Percentiles rank a stretch among this genome's conserved stretches.
These are phyloP conservation scores for Endotrypanum monterogeii DNA, from an alignment of 208 protist genomes.

Conservation along the genomic window DNA sequence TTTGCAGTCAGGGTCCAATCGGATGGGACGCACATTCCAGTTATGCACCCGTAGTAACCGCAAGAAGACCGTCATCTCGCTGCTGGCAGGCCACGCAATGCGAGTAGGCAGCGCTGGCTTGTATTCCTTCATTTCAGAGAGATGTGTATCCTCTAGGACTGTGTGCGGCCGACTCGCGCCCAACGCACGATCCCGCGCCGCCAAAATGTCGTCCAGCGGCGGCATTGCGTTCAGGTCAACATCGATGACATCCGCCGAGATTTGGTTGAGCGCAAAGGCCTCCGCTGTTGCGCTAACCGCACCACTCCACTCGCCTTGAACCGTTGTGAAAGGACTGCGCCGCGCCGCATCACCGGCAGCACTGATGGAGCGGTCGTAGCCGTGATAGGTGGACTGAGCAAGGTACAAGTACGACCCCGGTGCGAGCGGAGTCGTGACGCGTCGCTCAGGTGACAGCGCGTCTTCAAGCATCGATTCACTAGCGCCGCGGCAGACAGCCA, in stretches of 20 bases:
- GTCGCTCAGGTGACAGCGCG: constrained; percentile 52
- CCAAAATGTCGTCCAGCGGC: constrained; percentile 57
- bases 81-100: constrained; percentile 24
- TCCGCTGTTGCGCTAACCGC: constrained; percentile 39
- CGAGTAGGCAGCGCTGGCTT: constrained; percentile 31
- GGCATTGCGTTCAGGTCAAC: constrained; percentile 65
- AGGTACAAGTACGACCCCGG: constrained; percentile 75
- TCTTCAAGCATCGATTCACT: constrained; percentile 46
- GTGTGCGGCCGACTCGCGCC: constrained; percentile 42
- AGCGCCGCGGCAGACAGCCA: constrained; percentile 69
- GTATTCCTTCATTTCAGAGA: constrained; percentile 63
- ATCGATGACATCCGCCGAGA: constrained; percentile 64
- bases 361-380: constrained; percentile 58
- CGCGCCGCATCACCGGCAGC: neutral
- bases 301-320: constrained; percentile 57
- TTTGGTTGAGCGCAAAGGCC: constrained; percentile 39
- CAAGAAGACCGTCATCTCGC: constrained; percentile 82
- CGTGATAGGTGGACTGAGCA: constrained; percentile 63
- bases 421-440: constrained; percentile 66
- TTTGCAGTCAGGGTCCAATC: constrained; percentile 36
- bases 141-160: constrained; percentile 53
- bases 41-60: constrained; percentile 81
- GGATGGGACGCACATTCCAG: constrained; percentile 53
- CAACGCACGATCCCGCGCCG: constrained; percentile 42
- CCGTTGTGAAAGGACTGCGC: constrained; percentile 19